Percentiles rank a stretch among this genome's conserved stretches.
Evolutionary conservation across 2,329 filamentous ascomycete genomes (phyloP).

Genomic region (Xylaria polymorpha): DNA sequence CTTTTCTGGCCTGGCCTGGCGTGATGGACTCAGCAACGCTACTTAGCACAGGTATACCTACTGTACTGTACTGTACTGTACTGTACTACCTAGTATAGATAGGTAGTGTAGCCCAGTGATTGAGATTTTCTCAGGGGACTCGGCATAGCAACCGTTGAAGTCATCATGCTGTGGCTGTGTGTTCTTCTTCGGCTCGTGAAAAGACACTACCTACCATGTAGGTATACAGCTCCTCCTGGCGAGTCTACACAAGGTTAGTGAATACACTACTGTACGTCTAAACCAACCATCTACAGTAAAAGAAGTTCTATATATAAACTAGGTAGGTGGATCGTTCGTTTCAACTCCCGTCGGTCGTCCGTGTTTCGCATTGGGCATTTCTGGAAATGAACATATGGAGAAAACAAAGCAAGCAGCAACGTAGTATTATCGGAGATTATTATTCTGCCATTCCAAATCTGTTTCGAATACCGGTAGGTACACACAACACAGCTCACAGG

Average conservation of each 20-base stretch:
- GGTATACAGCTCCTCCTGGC: not conserved
- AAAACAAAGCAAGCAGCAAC: slow-evolving; percentile 11
- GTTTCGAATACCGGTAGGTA: not conserved
- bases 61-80: too few relatives aligned
- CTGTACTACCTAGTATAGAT: too few relatives aligned
- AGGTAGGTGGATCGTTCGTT: slow-evolving; percentile 24
- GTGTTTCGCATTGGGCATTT: slow-evolving; percentile 27
- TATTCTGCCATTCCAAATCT: slow-evolving; percentile 31
- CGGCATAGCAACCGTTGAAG: slow-evolving; percentile 14
- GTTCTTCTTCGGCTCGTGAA: slow-evolving; percentile 10
- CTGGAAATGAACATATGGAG: slow-evolving; percentile 17
- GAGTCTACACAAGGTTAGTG: not conserved
- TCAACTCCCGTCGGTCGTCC: slow-evolving; percentile 16
- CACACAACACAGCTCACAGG: not conserved
- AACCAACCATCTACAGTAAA: slow-evolving; percentile 21
- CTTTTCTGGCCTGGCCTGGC: not conserved
- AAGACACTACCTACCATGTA: not conserved
- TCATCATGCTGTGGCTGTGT: slow-evolving; percentile 20
- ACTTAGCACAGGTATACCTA: too few relatives aligned
- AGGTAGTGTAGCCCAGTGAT: too few relatives aligned
- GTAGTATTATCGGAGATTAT: slow-evolving; percentile 33
- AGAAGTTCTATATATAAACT: slow-evolving; percentile 31
- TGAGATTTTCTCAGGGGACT: slow-evolving; percentile 5
- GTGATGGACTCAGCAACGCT: not conserved
- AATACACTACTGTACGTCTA: slow-evolving; percentile 4